phyloP scores from a whole-genome alignment of 768 basidiomycete genomes.

The Boletus subparvulus region DNA sequence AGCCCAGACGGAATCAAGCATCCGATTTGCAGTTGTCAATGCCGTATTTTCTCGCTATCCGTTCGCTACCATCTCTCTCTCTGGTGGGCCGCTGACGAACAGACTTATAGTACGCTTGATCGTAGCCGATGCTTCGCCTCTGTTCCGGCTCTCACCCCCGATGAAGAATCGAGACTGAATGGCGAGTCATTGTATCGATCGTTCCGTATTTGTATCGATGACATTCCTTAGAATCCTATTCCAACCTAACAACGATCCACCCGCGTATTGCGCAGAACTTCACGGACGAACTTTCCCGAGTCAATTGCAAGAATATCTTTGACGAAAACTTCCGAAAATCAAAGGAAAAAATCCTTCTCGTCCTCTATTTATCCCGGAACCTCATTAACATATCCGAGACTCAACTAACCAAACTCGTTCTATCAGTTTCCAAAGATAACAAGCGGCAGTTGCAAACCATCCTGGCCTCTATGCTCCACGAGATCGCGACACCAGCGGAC shows the following conservation, averaged over 20 bases:
- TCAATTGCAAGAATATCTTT: constrained; percentile 12
- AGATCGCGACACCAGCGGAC: background rate
- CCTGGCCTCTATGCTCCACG: constrained; percentile 19
- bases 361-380: constrained; percentile 14
- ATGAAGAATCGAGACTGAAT: constrained; percentile 13
- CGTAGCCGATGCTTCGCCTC: constrained; percentile 15
- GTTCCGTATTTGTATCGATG: background rate
- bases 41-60: constrained; percentile 30
- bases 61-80: constrained; percentile 6
- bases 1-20: constrained; percentile 15
- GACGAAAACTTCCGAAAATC: constrained; percentile 23
- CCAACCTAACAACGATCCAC: constrained; percentile 14
- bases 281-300: constrained; percentile 18
- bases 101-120: constrained; percentile 18
- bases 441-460: constrained; percentile 11
- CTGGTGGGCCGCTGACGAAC: background rate
- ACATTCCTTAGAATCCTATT: constrained; percentile 16
- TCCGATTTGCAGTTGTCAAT: constrained; percentile 25
- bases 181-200: constrained; percentile 1
- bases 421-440: constrained; percentile 12
- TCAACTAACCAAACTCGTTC: constrained; percentile 14
- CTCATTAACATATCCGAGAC: constrained; percentile 12
- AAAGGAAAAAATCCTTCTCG: constrained; percentile 25
- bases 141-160: constrained; percentile 11
- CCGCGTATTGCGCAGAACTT: constrained; percentile 19